Conservation (phyloP, 305 asterid genomes). For the Fraxinus latifolia region DNA sequence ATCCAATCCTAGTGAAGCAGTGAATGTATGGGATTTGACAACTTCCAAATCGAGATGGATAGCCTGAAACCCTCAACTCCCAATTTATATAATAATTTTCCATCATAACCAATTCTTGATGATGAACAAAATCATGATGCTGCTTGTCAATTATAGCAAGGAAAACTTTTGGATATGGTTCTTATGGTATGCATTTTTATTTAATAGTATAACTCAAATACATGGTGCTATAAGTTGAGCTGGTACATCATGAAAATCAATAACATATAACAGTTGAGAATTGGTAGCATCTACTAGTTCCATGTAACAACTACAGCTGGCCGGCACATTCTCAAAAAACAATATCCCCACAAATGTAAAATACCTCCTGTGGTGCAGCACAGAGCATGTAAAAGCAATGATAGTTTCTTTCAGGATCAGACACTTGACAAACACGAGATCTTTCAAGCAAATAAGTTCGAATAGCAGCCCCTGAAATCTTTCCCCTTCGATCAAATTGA, state of each 20-base stretch:
- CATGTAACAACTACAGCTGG: not conserved
- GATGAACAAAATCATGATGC: not conserved
- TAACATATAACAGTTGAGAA: not conserved
- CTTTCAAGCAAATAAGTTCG: constrained; percentile 81
- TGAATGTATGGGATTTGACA: not conserved
- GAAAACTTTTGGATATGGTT: not conserved
- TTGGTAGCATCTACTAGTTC: not conserved
- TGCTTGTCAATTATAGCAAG: not conserved
- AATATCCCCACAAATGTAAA: not conserved
- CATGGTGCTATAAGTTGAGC: not conserved
- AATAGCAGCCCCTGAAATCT: constrained; percentile 87
- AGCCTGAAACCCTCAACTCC: not conserved
- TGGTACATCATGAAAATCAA: not conserved
- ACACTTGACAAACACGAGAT: constrained; percentile 83
- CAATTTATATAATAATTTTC: not conserved
- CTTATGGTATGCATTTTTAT: not conserved
- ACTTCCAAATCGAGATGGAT: not conserved
- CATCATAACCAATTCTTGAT: not conserved
- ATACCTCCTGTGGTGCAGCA: constrained; percentile 88
- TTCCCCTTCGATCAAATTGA: constrained; percentile 69
- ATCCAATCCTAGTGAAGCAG: not conserved
- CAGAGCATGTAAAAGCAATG: constrained; percentile 96
- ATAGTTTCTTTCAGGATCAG: constrained; percentile 96
- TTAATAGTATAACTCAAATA: not conserved
- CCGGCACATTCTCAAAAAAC: not conserved